Evolutionary conservation across 2,329 filamentous ascomycete genomes (phyloP), one percentile per base, ranked within the genome.

Genomic region (Dothiorella sarmentorum): DNA sequence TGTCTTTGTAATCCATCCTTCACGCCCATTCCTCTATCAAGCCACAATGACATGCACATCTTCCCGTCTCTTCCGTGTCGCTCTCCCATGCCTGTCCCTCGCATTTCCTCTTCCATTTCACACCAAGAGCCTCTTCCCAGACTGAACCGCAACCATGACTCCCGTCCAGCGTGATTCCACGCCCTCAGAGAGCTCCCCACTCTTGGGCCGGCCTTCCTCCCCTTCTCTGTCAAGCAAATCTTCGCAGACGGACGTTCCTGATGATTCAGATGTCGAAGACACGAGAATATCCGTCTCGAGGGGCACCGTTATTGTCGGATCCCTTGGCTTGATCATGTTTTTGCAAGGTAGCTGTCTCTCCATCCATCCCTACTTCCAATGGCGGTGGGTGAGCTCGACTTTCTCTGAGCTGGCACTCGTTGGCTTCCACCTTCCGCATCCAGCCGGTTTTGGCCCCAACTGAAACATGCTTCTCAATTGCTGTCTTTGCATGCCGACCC

Each of bases 311-410:
- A 81, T 87, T 56, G 73, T 79, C 13, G 61, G 79, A 40, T 84
- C 80, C 62, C 75, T 84, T 63, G 83, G 81, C 67, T 67, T 80
- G 2, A 73, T 86, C 49, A 82, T 86, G 26, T 86, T 86, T 64
- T 69, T 86, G 15, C 82, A 85, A 77, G 82, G 82, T 82, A 71
- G 51, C 67, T 56, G 17, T 29, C 26, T 35, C 58, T 52, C 53
- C 61, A 38, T 45, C 29, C 51, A n/a, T 24, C n/a, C 7, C 17
- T 11, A 15, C 45, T 15, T 61, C 35, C 60, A 81, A 37, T 31
- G 22, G 11, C 10, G 17, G 3, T 29, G 53, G 31, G 10, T 9
- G 22, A 5, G 15, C 33, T 17, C 10, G 47, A 17, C 2, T 53
- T 27, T 3, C 24, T 40, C 24, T 58, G 43, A 17, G 53, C 15